These are phyloP conservation scores for Lipomyces chichibuensis DNA, from an alignment of 805 yeast genomes.

Conservation along the genomic window DNA sequence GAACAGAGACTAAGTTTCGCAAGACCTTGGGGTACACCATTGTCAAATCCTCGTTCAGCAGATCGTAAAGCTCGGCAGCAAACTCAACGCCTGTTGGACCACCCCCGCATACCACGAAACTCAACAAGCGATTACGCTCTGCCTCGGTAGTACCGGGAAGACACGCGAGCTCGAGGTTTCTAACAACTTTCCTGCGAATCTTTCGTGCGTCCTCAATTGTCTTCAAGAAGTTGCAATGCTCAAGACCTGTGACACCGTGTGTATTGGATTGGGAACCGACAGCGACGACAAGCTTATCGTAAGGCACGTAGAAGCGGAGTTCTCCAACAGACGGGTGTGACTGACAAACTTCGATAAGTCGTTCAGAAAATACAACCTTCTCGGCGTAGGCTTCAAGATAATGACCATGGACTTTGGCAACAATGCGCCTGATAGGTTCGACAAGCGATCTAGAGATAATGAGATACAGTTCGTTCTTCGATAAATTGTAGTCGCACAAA, in stretches of 20 bases:
- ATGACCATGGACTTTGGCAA: conserved; percentile 58
- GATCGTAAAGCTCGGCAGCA: conserved; percentile 71
- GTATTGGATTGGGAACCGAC: conserved; percentile 71
- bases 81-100: conserved; percentile 78
- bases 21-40: conserved; percentile 61
- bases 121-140: conserved; percentile 61
- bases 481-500: background rate
- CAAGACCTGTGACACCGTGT: conserved; percentile 71
- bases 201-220: conserved; percentile 67
- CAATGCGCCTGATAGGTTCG: conserved; percentile 65
- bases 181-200: conserved; percentile 58
- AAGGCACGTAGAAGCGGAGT: conserved; percentile 62
- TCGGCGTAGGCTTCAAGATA: conserved; percentile 66
- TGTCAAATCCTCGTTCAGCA: conserved; percentile 65
- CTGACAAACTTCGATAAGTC: conserved; percentile 59
- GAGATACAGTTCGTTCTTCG: background rate
- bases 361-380: conserved; percentile 58
- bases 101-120: conserved; percentile 73
- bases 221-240: conserved; percentile 62
- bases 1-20: conserved; percentile 66
- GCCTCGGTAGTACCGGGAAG: conserved; percentile 66
- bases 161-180: conserved; percentile 62
- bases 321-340: conserved; percentile 50
- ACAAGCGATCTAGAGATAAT: conserved; percentile 57
- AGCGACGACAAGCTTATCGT: conserved; percentile 68